Percentiles rank a stretch among this genome's conserved stretches.
phyloP scores from a whole-genome alignment of 2,329 filamentous ascomycete genomes.

The Domatiomyces globalis region DNA sequence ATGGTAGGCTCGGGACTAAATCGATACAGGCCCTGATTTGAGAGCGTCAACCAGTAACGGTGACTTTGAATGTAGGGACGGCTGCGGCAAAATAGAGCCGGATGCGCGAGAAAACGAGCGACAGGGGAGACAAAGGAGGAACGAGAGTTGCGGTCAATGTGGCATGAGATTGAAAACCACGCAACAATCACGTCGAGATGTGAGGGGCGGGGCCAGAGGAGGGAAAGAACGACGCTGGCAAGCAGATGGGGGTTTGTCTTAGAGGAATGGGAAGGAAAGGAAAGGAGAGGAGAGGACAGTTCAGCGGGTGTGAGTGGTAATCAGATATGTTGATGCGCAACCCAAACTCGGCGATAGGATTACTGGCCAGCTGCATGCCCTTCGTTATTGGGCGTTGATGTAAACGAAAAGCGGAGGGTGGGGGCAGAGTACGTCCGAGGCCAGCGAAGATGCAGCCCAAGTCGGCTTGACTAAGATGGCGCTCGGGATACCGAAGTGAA shows the following conservation, averaged over 20 bases:
- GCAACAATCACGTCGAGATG: not conserved
- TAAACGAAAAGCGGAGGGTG: not conserved
- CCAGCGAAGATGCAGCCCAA: not conserved
- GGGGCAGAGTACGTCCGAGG: no score
- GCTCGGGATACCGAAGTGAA: not conserved
- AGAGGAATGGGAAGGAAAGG: not conserved
- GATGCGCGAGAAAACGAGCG: not conserved
- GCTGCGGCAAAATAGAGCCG: not conserved
- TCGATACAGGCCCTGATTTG: not conserved
- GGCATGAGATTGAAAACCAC: not conserved
- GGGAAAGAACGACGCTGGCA: not conserved
- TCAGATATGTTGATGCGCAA: not conserved
- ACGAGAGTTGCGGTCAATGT: not conserved
- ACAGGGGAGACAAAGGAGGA: not conserved
- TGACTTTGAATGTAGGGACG: no score
- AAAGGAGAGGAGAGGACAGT: no score
- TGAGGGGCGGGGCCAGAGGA: no score
- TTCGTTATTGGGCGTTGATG: not conserved
- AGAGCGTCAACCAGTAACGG: no score
- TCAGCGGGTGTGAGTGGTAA: not conserved
- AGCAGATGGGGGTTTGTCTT: not conserved
- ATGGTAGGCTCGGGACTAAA: not conserved
- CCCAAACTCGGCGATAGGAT: not conserved
- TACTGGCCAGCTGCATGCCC: not conserved
- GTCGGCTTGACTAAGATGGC: not conserved